These are phyloP conservation scores for Fusarium incarnatum DNA, from an alignment of 2,329 filamentous ascomycete species.

Conservation along the genomic window DNA sequence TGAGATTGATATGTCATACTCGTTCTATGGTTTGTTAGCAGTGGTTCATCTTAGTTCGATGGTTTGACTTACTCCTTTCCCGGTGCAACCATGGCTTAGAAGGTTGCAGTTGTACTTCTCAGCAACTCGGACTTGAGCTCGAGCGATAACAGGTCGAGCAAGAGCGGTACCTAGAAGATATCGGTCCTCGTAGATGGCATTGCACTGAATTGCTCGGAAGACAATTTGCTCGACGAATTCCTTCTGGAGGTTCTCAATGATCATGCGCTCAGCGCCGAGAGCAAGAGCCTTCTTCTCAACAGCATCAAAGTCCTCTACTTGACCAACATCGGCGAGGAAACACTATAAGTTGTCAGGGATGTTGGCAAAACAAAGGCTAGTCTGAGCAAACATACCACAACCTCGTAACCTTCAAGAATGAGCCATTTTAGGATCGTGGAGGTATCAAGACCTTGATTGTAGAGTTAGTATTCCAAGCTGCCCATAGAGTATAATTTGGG, in stretches of 20 bases:
- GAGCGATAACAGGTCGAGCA: constrained; percentile 74
- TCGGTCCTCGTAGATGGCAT: constrained; percentile 51
- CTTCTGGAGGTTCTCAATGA: constrained; percentile 71
- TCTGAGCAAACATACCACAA: constrained; percentile 18
- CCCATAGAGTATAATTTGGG: no score
- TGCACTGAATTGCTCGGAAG: constrained; percentile 78
- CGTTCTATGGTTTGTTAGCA: constrained; percentile 39
- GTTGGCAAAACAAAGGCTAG: no score
- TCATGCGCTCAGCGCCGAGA: constrained; percentile 56
- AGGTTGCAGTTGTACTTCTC: constrained; percentile 54
- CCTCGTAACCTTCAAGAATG: constrained; percentile 46
- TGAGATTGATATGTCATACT: constrained; percentile 40
- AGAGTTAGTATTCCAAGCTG: not conserved
- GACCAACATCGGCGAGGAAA: constrained; percentile 72
- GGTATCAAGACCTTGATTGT: constrained; percentile 54
- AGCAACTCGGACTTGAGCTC: constrained; percentile 56
- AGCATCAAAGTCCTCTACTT: constrained; percentile 77
- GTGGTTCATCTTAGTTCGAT: not conserved
- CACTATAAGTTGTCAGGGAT: constrained; percentile 37
- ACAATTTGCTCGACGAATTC: constrained; percentile 82
- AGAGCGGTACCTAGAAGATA: constrained; percentile 64
- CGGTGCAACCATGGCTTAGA: constrained; percentile 67
- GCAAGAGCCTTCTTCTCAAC: constrained; percentile 73
- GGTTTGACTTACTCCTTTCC: constrained; percentile 65
- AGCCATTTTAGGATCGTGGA: constrained; percentile 56